A percentile compares a stretch with the other conserved stretches of the same genome.
Conservation (phyloP, 2,329 filamentous ascomycete genomes). For the Calonectria fujianensis region DNA sequence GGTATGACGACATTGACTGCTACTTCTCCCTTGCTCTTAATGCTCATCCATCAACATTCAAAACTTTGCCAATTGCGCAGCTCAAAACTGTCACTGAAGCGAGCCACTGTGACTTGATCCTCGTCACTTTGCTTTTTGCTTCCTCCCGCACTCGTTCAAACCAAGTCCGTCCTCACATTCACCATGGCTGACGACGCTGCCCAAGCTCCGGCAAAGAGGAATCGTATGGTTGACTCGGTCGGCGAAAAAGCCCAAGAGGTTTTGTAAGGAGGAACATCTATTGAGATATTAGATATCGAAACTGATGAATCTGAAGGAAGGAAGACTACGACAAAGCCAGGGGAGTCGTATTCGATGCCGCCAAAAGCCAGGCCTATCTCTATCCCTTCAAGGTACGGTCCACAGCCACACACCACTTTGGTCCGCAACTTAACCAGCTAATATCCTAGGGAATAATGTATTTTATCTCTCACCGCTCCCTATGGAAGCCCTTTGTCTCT, state of each 20-base stretch:
- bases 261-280: slow-evolving; percentile 59
- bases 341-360: slow-evolving; percentile 79
- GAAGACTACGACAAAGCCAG: slow-evolving; percentile 84
- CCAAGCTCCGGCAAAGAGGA: slow-evolving; percentile 52
- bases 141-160: neutral
- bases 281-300: slow-evolving; percentile 3
- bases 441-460: slow-evolving; percentile 74
- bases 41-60: neutral
- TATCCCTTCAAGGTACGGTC: slow-evolving; percentile 83
- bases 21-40: neutral
- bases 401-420: slow-evolving; percentile 8
- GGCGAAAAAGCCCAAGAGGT: slow-evolving; percentile 70
- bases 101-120: neutral
- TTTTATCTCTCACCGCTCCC: slow-evolving; percentile 71
- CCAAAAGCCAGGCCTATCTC: slow-evolving; percentile 85
- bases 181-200: slow-evolving; percentile 37
- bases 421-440: slow-evolving; percentile 37
- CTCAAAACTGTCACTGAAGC: neutral
- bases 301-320: slow-evolving; percentile 63
- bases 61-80: slow-evolving; percentile 12
- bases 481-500: slow-evolving; percentile 76
- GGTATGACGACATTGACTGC: slow-evolving; percentile 44
- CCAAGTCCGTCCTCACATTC: neutral
- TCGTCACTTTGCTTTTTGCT: neutral
- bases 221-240: slow-evolving; percentile 62